These are phyloP conservation scores for Dissophora ornata DNA, from an alignment of 192 early-diverging fungal genomes.

Conservation along the genomic window DNA sequence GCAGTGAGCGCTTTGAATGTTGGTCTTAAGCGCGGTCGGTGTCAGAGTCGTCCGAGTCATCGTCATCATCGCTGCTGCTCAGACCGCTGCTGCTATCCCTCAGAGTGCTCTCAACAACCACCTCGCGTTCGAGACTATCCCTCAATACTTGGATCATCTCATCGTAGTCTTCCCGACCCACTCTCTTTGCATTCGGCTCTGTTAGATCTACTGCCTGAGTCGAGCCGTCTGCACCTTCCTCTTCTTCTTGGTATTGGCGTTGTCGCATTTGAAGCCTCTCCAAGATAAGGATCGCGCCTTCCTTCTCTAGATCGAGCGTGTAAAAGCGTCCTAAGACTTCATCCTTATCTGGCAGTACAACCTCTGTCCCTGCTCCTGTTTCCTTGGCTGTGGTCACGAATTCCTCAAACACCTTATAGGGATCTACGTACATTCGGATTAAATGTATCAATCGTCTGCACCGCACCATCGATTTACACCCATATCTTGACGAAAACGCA, in stretches of 20 bases:
- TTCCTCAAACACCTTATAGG: conserved; percentile 47
- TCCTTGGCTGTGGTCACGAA: conserved; percentile 25
- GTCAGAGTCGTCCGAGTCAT: conserved; percentile 12
- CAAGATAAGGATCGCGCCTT: conserved; percentile 39
- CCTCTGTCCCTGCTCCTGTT: neutral
- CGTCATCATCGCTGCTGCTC: conserved; percentile 22
- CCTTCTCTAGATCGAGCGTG: conserved; percentile 48
- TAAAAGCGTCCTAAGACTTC: conserved; percentile 46
- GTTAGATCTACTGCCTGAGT: neutral
- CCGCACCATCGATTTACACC: too few relatives aligned
- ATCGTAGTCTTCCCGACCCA: conserved; percentile 22
- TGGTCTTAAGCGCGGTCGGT: too few relatives aligned
- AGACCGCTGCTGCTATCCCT: conserved; percentile 6
- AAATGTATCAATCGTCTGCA: neutral
- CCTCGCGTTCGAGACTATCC: conserved; percentile 47
- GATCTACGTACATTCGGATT: conserved; percentile 17
- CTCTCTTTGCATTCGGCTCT: neutral
- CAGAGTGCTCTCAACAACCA: conserved; percentile 15
- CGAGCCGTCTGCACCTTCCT: neutral
- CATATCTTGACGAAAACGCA: too few relatives aligned
- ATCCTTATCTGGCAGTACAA: conserved; percentile 35
- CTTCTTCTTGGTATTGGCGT: conserved; percentile 4
- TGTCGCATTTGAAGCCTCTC: conserved; percentile 32
- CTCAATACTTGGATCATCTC: conserved; percentile 32
- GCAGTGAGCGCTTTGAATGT: too few relatives aligned